A percentile compares a stretch with the other conserved stretches of the same genome.
Evolutionary conservation across 2,329 filamentous ascomycete genomes (phyloP).

Genomic region (Parafenestella ontariensis): DNA sequence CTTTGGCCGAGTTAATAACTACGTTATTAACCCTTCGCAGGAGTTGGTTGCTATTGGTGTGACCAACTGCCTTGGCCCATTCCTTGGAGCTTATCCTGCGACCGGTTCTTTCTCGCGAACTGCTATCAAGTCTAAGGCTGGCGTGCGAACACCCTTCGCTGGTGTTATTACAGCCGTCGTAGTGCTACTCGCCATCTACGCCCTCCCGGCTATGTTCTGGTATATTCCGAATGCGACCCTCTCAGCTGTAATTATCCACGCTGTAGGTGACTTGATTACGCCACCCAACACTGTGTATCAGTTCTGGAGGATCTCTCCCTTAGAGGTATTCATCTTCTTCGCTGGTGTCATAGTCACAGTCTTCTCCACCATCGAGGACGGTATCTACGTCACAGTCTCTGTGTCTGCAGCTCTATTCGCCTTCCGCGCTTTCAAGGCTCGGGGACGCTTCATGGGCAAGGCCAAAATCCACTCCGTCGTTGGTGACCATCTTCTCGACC

Average conservation of each 20-base stretch:
- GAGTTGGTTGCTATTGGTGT: conserved; percentile 95
- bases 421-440: conserved; percentile 82
- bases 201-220: conserved; percentile 87
- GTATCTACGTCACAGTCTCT: conserved; percentile 85
- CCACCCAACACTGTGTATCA: conserved; percentile 91
- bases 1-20: conserved; percentile 94
- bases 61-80: conserved; percentile 87
- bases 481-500: conserved; percentile 71
- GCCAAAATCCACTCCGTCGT: conserved; percentile 87
- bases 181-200: conserved; percentile 90
- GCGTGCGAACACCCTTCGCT: conserved; percentile 88
- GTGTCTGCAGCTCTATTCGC: conserved; percentile 79
- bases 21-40: conserved; percentile 95
- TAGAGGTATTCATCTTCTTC: conserved; percentile 94
- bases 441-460: conserved; percentile 82
- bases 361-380: conserved; percentile 87
- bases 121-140: conserved; percentile 96
- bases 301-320: conserved; percentile 91
- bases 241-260: conserved; percentile 92
- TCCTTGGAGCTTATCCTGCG: conserved; percentile 87
- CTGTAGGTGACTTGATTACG: conserved; percentile 91
- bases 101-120: conserved; percentile 97
- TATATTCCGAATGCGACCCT: conserved; percentile 87
- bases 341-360: conserved; percentile 89
- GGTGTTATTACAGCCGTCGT: conserved; percentile 87